phyloP scores from a whole-genome alignment of 192 early-diverging fungal genomes.

The Gamsiella multidivaricata region DNA sequence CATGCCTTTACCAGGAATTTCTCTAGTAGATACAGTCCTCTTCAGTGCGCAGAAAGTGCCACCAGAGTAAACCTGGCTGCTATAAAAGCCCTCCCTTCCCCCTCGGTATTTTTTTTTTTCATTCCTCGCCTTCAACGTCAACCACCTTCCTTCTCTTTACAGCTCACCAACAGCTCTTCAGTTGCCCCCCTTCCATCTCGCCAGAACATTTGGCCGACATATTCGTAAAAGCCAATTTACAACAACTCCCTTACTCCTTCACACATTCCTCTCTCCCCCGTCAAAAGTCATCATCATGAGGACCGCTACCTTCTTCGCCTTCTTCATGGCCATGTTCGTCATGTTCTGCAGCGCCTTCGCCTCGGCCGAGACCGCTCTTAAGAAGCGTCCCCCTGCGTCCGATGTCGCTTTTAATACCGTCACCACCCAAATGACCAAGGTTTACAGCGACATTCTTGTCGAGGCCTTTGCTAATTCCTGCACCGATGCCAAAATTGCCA shows the following conservation, averaged over 20 bases:
- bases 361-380: conserved; percentile 2
- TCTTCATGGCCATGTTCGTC: conserved; percentile 50
- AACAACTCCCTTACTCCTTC: neutral
- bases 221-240: conserved; percentile 6
- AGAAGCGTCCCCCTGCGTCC: conserved; percentile 25
- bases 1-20: no score
- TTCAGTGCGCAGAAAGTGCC: no score
- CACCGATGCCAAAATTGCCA: conserved; percentile 35
- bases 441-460: conserved; percentile 26
- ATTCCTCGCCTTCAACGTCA: neutral
- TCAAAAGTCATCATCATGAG: conserved; percentile 30
- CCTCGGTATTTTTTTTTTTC: conserved; percentile 15
- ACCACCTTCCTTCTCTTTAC: neutral
- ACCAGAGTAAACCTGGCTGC: no score
- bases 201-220: conserved; percentile 31
- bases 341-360: conserved; percentile 34
- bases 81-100: conserved; percentile 1
- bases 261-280: neutral
- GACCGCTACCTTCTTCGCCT: conserved; percentile 37
- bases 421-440: conserved; percentile 32
- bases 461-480: conserved; percentile 49
- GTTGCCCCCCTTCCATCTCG: conserved; percentile 30
- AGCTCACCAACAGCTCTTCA: conserved; percentile 13
- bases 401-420: conserved; percentile 39
- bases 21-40: no score